Percentiles rank a stretch among this genome's conserved stretches.
phyloP scores from a whole-genome alignment of 2,329 filamentous ascomycete genomes.

The Myriosclerotinia scirpicola region DNA sequence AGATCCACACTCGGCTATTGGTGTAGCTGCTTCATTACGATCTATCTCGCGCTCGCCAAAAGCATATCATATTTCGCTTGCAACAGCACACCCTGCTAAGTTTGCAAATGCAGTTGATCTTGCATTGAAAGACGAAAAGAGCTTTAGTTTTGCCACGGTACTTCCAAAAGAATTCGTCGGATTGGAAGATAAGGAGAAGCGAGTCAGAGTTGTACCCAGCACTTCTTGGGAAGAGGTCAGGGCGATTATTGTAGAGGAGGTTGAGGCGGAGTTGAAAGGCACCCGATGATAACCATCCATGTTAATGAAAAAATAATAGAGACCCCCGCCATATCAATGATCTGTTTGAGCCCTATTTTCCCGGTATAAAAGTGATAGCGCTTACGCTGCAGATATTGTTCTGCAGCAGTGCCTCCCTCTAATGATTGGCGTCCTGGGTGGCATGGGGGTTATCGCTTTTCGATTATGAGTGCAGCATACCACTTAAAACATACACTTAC shows the following conservation, averaged over 20 bases:
- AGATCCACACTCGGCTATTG: slow-evolving; percentile 90
- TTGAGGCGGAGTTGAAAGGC: slow-evolving; percentile 60
- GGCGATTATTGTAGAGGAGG: slow-evolving; percentile 71
- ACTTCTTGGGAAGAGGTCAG: slow-evolving; percentile 67
- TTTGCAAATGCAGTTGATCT: slow-evolving; percentile 83
- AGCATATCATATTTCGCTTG: slow-evolving; percentile 72
- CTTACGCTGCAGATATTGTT: not conserved
- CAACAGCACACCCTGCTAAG: slow-evolving; percentile 95
- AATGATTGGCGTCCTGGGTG: not conserved
- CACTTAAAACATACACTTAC: not conserved
- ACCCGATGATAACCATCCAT: slow-evolving; percentile 27
- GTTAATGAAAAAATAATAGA: slow-evolving; percentile 4
- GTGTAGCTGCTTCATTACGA: slow-evolving; percentile 72
- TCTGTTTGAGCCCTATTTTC: not conserved
- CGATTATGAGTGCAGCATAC: not conserved
- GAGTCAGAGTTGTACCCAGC: slow-evolving; percentile 66
- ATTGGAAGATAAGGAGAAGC: slow-evolving; percentile 71
- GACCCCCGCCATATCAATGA: not conserved
- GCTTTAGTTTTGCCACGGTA: slow-evolving; percentile 76
- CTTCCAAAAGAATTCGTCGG: slow-evolving; percentile 80
- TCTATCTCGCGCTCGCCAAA: slow-evolving; percentile 58
- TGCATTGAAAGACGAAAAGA: slow-evolving; percentile 68
- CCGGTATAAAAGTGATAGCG: not conserved
- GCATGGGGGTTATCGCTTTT: not conserved
- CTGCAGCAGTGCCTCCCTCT: not conserved